Evolutionary conservation across 164 flowering plant genomes (phyloP).

Genomic region (Echeveria elegans): DNA sequence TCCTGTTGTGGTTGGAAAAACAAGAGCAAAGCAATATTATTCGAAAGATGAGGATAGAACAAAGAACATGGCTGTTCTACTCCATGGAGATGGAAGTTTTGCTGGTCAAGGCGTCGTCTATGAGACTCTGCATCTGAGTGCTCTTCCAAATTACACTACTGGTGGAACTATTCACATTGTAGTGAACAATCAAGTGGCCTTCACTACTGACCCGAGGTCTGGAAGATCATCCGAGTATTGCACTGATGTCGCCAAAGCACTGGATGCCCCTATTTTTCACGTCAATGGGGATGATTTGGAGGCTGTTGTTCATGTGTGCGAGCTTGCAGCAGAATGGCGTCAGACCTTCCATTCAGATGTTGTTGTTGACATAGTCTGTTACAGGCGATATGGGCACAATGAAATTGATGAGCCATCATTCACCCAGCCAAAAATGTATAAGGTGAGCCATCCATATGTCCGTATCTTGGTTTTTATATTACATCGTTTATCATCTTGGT

Average conservation of each 20-base stretch:
- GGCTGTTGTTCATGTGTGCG: constrained; percentile 93
- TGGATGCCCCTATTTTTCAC: constrained; percentile 91
- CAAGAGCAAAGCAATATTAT: constrained; percentile 89
- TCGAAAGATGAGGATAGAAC: constrained; percentile 77
- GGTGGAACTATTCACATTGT: constrained; percentile 98
- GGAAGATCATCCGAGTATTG: constrained; percentile 97
- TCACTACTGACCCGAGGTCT: constrained; percentile 89
- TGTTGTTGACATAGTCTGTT: constrained; percentile 90
- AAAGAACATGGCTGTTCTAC: constrained; percentile 75
- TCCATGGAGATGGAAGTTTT: constrained; percentile 99
- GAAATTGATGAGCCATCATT: constrained; percentile 98
- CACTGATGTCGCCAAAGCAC: constrained; percentile 97
- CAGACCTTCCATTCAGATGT: constrained; percentile 96
- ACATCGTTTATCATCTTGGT: neutral
- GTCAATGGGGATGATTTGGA: constrained; percentile 96
- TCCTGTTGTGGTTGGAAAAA: constrained; percentile 90
- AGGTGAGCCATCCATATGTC: constrained; percentile 30
- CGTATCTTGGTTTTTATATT: neutral
- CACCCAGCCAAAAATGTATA: constrained; percentile 96
- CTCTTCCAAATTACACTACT: constrained; percentile 91
- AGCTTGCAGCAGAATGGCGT: constrained; percentile 98
- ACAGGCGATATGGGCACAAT: constrained; percentile 96
- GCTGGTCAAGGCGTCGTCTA: constrained; percentile 99
- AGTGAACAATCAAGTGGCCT: constrained; percentile 94
- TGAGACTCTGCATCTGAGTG: constrained; percentile 96